These are phyloP conservation scores for Glycine latifolia DNA, from an alignment of 306 rosid species.

Conservation along the genomic window DNA sequence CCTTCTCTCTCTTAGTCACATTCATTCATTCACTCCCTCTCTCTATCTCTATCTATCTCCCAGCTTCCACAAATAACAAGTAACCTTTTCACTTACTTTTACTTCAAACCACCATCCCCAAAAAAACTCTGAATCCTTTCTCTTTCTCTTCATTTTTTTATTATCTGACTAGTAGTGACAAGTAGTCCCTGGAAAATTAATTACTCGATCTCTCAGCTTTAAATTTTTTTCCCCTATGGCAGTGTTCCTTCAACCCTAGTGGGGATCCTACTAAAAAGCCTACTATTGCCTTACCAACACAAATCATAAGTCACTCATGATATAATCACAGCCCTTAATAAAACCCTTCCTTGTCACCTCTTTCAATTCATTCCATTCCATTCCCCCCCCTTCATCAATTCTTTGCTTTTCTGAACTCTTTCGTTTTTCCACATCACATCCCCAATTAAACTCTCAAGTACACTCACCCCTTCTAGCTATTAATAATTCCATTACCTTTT, in stretches of 20 bases:
- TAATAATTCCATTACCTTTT: background rate
- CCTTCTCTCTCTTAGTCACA: background rate
- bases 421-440: background rate
- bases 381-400: no score
- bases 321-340: conserved; percentile 55
- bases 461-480: background rate
- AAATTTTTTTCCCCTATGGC: background rate
- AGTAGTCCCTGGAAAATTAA: conserved; percentile 42
- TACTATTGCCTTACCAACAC: conserved; percentile 56
- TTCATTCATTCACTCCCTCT: background rate
- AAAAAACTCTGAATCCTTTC: conserved; percentile 52
- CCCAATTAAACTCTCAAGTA: background rate
- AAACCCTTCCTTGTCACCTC: conserved; percentile 34
- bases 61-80: conserved; percentile 60
- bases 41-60: conserved; percentile 39
- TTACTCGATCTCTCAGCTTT: conserved; percentile 38
- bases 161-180: conserved; percentile 47
- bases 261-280: conserved; percentile 58
- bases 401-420: background rate
- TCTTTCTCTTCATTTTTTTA: conserved; percentile 44
- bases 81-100: conserved; percentile 71
- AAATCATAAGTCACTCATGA: conserved; percentile 88
- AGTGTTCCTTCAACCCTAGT: conserved; percentile 57
- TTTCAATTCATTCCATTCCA: conserved; percentile 24
- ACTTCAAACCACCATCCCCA: conserved; percentile 64